Evolutionary conservation across 1,284 basidiomycete genomes (phyloP), one percentile per base, ranked within the genome.

Genomic region (Cutaneotrichosporon sp.): DNA sequence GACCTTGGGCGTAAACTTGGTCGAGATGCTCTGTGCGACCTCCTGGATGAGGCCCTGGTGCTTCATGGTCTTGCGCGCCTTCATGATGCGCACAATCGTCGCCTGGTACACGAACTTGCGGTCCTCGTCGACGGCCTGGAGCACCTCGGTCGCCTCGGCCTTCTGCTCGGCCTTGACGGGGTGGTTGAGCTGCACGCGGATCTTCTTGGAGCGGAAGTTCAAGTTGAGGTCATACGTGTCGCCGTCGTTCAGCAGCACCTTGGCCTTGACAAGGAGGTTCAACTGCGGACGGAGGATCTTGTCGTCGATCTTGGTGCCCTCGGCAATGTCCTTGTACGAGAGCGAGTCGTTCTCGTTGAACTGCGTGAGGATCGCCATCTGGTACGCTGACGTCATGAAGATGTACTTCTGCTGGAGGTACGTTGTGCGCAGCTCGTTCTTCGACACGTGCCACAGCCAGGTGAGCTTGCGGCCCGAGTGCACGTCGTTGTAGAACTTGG

Each of bases 71-170:
- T 84, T 95, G 62, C 95, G 87, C 24, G 93, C 92, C 81, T 98
- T 98, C 95, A 98, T 97, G 79, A 98, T 91, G 60, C 93, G 89
- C 55, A 99, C 95, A 72, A 99, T 97, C 16, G 92, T 95, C 16
- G 95, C 95, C 78, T 99, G 97, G 63, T 98, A 94, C 62, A 97
- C 87, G 75, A 97, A 91, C 83, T 97, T 95, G 65, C 95, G 87
- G 77, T 99, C 95, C 81, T 99, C 95, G 70, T 99, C 95, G 10
- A 99, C 95, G 27, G 90, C 90, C 84, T 95, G 95, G 72, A 95
- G 83, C 1, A 98, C 92, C 66, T 98, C 94, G 8, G 85, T 86
- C 9, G 89, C 87, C 79, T 99, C 97, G 4, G 89, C 87, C 84
- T 95, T 97, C 63, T 91, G 89, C 79, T 98, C 95, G 1, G 92